Base-by-base conservation (phyloP, 129 eudicot species). In the Flaveria linearis region DNA sequence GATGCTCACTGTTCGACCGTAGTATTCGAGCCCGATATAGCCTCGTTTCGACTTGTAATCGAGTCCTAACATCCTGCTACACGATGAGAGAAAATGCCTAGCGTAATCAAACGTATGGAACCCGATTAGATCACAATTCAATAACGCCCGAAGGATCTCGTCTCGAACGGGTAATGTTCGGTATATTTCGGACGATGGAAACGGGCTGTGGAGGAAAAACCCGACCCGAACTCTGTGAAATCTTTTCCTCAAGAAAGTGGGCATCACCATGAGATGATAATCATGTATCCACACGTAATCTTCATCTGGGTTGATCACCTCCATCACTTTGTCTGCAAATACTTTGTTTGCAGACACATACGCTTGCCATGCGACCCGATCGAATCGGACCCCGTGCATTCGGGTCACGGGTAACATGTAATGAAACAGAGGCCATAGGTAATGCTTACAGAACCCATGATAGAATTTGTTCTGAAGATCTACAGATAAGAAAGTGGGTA, bases 21-120 rank as follows among this genome's bases (percentile, higher is more conserved):
- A 91, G 63, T 91, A 91, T 15, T 94, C 99, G 9, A 94, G 76
- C 3, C 97, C 97, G 64, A 94, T 85, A 74, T 94, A 89, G 52
- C 99, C 99, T 81, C 97, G 86, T 67, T 84, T 94, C 2, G 96
- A 94, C 47, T 91, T 81, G 71, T 91, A 91, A 72, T 91, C 96
- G 86, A 91, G 88, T 15, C 92, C 97, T 16, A 94, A 80, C 99
- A 94, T 86, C 71, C 99, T 84, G 41, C 96, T 84, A 84, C 99
- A 91, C 81, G 90, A 89, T 0, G 99, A 87, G 60, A 94, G 75
- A 69, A 94, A 94, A 84, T 94, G 97, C 69, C 99, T 86, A 28
- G 99, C 99, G 64, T 91, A 94, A 86, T 94, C 99, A 76, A 91
- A 94, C 0, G 99, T 94, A 69, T 94, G 97, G 57, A 91, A 94